Conservation (phyloP, 2,329 filamentous ascomycete genomes). For the Fusarium pseudonygamai region DNA sequence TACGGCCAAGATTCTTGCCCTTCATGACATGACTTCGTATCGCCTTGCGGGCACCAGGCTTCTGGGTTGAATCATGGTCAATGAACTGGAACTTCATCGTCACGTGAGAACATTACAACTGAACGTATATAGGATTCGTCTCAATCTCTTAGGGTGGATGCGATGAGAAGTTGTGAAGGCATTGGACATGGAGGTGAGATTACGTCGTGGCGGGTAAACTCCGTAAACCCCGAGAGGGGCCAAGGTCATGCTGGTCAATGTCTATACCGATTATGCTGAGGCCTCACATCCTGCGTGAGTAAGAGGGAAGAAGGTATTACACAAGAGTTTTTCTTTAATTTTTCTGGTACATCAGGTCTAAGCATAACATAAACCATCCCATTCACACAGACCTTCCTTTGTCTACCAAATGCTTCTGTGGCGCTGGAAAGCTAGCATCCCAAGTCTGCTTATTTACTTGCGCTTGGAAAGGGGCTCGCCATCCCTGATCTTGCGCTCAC, state of each 20-base stretch:
- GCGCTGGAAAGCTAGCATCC: neutral
- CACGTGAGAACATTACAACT: neutral
- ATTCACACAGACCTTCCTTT: neutral
- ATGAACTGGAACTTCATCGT: constrained; percentile 37
- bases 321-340: neutral
- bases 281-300: neutral
- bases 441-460: neutral
- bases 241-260: neutral
- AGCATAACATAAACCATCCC: neutral
- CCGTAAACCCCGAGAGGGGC: constrained; percentile 27
- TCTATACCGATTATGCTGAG: neutral
- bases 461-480: neutral
- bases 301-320: neutral
- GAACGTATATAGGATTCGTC: neutral
- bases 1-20: constrained; percentile 35
- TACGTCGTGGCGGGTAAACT: constrained; percentile 16
- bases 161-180: neutral
- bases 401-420: neutral
- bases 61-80: constrained; percentile 8
- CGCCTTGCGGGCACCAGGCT: constrained; percentile 10
- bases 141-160: neutral
- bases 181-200: constrained; percentile 7
- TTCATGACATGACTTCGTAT: constrained; percentile 41
- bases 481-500: neutral
- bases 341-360: neutral